phyloP scores from a whole-genome alignment of 306 rosid genomes.

The Acacia acuminata region DNA sequence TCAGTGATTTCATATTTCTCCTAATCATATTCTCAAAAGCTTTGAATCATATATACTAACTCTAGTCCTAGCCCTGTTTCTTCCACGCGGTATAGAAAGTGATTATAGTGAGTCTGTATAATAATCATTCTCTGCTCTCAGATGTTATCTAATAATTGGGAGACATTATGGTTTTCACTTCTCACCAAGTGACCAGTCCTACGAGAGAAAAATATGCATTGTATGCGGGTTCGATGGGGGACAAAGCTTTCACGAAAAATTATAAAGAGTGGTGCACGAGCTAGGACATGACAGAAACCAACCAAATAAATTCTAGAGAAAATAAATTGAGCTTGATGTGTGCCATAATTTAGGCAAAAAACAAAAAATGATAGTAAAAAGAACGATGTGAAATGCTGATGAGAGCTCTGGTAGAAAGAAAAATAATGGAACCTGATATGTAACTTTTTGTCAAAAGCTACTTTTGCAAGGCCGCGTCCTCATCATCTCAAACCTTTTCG shows the following conservation, averaged over 20 bases:
- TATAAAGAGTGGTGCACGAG: neutral
- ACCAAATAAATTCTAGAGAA: neutral
- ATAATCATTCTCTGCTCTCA: neutral
- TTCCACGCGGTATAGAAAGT: too few species aligned
- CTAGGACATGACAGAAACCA: neutral
- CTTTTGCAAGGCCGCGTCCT: neutral
- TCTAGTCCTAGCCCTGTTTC: too few species aligned
- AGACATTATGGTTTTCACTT: neutral
- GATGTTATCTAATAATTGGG: too few species aligned
- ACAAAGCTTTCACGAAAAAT: neutral
- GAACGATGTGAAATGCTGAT: neutral
- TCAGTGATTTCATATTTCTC: too few species aligned
- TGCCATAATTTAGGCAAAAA: neutral
- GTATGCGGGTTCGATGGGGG: neutral
- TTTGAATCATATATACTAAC: neutral
- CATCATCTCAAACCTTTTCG: neutral
- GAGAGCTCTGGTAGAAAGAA: neutral
- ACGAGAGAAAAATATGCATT: neutral
- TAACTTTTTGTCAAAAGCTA: neutral
- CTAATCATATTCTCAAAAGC: neutral
- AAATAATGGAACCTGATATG: neutral
- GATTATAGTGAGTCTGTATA: neutral
- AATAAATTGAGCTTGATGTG: neutral
- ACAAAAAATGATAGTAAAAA: neutral
- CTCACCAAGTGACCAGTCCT: neutral